phyloP scores from a whole-genome alignment of 164 flowering plant species.

The Nymphaea thermarum region DNA sequence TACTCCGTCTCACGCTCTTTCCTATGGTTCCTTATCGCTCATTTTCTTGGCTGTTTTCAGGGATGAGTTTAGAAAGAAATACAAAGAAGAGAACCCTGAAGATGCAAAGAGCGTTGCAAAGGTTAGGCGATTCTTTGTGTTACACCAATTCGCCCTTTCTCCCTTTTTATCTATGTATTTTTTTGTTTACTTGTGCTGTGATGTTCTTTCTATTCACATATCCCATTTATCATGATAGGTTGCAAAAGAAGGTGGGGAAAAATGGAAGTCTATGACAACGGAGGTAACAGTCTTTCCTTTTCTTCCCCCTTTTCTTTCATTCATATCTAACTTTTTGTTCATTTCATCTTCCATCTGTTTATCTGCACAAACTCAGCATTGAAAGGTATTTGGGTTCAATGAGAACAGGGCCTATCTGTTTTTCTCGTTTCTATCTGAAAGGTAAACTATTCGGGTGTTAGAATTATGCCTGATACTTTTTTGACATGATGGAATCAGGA shows the following conservation, averaged over 20 bases:
- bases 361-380: background rate
- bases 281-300: constrained; percentile 32
- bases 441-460: background rate
- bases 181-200: background rate
- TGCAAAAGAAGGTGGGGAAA: constrained; percentile 76
- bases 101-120: constrained; percentile 38
- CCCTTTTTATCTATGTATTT: background rate
- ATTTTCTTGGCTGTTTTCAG: constrained; percentile 19
- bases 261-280: constrained; percentile 67
- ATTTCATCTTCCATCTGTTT: background rate
- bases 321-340: background rate
- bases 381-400: background rate
- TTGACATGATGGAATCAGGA: constrained; percentile 28
- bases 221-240: constrained; percentile 21
- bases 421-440: background rate
- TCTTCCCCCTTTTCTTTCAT: background rate
- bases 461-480: background rate
- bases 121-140: constrained; percentile 20
- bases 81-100: constrained; percentile 49
- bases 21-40: background rate
- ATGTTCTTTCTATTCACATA: too few relatives aligned
- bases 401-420: background rate
- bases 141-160: background rate
- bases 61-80: constrained; percentile 68
- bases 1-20: background rate